Evolutionary conservation across 2,329 filamentous ascomycete genomes (phyloP), one percentile per base, ranked within the genome.

Genomic region (Trichoderma atroviride): DNA sequence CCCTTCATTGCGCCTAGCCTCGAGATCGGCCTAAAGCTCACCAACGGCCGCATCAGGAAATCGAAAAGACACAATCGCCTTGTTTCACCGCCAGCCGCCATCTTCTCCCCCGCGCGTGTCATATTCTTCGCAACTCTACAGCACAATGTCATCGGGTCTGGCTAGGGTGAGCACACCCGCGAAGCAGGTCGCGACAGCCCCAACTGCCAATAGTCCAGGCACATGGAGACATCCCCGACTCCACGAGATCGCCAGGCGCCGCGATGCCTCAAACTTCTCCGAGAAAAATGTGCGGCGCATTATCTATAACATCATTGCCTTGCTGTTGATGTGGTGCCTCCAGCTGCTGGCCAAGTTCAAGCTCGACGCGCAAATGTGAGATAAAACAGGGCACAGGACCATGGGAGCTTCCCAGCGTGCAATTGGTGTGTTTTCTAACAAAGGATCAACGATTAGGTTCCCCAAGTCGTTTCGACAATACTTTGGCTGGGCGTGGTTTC

Each of bases 191-290:
- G 78, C 81, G 37, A 75, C 71, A 60, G 78, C 80, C 55, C 69
- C 78, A 0, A 71, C 76, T 27, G 76, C 80, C 33, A 87, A 88
- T 65, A 88, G 86, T 74, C 87, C 92, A 7, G 94, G 95, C 68
- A 93, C 90, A 77, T 99, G 96, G 95, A 88, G 90, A 76, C 96
- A 99, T 79, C 96, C 96, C 40, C 89, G 91, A 72, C 86, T 97
- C 73, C 87, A 93, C 75, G 95, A 98, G 81, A 96, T 99, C 77
- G 89, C 92, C 19, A 87, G 87, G 72, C 89, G 96, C 63, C 92
- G 94, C 77, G 90, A 92, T 78, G 90, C 90, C 24, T 89, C 89
- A 16, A 92, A 86, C 59, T 97, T 98, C 78, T 89, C 90, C 68
- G 89, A 94, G 74, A 88, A 87, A 77, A 95, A 97, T 73, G 81